Conservation (phyloP, 495 filamentous ascomycete species). For the Xylaria palmicola region DNA sequence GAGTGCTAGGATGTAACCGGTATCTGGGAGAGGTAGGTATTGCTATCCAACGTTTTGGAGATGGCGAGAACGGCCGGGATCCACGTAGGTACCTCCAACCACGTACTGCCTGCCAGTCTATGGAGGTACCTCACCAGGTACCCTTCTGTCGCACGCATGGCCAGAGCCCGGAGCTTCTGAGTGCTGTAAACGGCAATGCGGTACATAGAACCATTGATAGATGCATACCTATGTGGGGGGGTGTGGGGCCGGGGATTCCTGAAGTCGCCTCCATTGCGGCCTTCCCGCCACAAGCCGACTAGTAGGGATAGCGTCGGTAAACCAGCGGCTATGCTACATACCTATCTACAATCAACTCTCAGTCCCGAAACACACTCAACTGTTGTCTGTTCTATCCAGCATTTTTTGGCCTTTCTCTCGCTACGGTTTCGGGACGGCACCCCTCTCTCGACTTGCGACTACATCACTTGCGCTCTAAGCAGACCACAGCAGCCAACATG, state of each 20-base stretch:
- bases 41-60: no score
- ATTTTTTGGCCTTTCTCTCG: neutral
- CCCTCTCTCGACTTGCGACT: neutral
- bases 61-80: no score
- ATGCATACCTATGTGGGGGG: no score
- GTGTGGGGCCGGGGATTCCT: no score
- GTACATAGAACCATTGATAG: no score
- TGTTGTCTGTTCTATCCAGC: neutral
- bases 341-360: neutral
- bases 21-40: neutral
- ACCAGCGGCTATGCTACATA: neutral
- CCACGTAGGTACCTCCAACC: no score
- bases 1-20: neutral
- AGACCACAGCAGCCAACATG: conserved; percentile 15
- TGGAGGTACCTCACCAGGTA: no score
- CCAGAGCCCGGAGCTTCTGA: no score
- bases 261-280: no score
- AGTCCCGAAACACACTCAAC: neutral
- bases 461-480: neutral
- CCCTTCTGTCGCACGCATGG: no score
- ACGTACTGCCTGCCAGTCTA: no score
- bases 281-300: conserved; percentile 38
- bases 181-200: no score
- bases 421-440: neutral
- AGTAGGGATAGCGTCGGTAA: neutral